Base-by-base conservation (phyloP, 352 stramenopile genomes). In the Globisporangium perplexum region DNA sequence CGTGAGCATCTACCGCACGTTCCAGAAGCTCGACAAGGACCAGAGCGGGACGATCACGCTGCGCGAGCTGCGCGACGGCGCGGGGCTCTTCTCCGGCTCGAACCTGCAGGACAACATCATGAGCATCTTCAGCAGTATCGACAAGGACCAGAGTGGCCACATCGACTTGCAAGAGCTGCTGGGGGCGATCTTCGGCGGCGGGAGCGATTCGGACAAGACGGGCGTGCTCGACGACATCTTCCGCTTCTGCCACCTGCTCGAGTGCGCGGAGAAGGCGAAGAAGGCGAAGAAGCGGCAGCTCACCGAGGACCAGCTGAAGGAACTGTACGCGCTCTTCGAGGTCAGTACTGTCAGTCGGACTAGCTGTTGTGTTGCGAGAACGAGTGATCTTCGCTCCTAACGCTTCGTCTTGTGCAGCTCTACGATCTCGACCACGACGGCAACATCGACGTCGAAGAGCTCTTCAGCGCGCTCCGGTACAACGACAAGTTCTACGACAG, bases 41-140 rank as follows among this genome's bases (percentile, higher is more conserved):
- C 53, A 71, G n/a, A 90, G 77, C 57, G 79, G 82, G 0, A 65
- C 66, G 18, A 83, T 90, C 54, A 84, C 80, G 36, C 43, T 90
- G 23, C 63, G 63, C 0, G 82, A 93, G 47, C 59, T 93, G 0
- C 56, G 85, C 6, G 64, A 81, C 18, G 77, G 72, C n/a, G 68
- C 75, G 1, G 76, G 72, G 14, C 61, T 88, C 17, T 86, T 88
- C 57, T 65, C 72, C 0, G 77, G 78, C 10, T 74, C 69, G 2
- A 68, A 88, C 22, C 66, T 89, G 61, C 76, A 84, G 18, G 74
- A 88, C 18, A 88, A 88, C 30, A 60, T 89, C 2, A 72, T 73
- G 47, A 81, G 82, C 28, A 86, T 93, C 47, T 93, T 93, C 62
- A 80, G 66, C 53, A 85, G 75, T 38, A 76, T 93, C 49, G 82